A percentile compares a stretch with the other conserved stretches of the same genome.
Evolutionary conservation across 2,329 filamentous ascomycete genomes (phyloP).

Genomic region (Ascochyta clinopodiicola): DNA sequence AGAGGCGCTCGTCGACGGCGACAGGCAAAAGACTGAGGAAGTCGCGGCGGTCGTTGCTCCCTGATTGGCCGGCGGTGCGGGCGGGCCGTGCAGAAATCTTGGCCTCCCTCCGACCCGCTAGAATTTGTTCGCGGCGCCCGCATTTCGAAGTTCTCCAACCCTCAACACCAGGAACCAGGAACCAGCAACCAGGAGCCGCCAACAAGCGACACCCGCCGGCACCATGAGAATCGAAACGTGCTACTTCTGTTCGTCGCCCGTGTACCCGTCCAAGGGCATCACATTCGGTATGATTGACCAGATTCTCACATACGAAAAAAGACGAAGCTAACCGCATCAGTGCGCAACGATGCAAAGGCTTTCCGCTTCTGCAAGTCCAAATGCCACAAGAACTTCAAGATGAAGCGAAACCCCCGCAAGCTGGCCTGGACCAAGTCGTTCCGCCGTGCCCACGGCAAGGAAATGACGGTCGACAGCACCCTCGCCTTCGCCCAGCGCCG

Average conservation of each 20-base stretch:
- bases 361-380: slow-evolving; percentile 69
- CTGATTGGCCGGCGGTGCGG: slow-evolving; percentile 12
- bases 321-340: slow-evolving; percentile 14
- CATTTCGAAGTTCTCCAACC: slow-evolving; percentile 11
- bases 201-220: slow-evolving; percentile 17
- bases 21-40: slow-evolving; percentile 24
- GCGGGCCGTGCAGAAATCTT: slow-evolving; percentile 24
- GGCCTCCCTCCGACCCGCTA: slow-evolving; percentile 20
- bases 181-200: slow-evolving; percentile 5
- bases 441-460: slow-evolving; percentile 64
- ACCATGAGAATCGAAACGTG: slow-evolving; percentile 56
- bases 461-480: slow-evolving; percentile 82
- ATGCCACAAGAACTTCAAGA: slow-evolving; percentile 79
- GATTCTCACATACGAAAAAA: background rate
- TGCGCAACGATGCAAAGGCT: slow-evolving; percentile 62
- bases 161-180: slow-evolving; percentile 14
- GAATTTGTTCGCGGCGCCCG: slow-evolving; percentile 25
- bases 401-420: slow-evolving; percentile 97
- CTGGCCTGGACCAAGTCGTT: slow-evolving; percentile 75
- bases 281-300: slow-evolving; percentile 65
- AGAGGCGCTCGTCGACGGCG: slow-evolving; percentile 9
- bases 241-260: slow-evolving; percentile 73
- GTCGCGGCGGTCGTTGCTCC: slow-evolving; percentile 24
- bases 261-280: slow-evolving; percentile 56
- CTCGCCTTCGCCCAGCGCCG: slow-evolving; percentile 90